phyloP scores from a whole-genome alignment of 2,329 filamentous ascomycete genomes.

The Ceratocystis variospora region DNA sequence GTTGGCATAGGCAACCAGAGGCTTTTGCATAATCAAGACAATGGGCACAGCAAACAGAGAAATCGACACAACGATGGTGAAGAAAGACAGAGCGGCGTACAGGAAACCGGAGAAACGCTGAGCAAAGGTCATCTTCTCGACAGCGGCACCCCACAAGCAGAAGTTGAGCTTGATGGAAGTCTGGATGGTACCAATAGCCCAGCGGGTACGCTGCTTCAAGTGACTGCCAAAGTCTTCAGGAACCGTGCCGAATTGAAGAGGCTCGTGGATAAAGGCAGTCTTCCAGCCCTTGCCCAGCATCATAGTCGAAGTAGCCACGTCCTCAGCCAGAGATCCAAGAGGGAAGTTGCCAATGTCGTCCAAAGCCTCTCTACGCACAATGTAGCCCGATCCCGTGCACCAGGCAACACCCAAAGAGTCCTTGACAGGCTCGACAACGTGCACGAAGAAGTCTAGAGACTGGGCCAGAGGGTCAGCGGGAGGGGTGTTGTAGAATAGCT shows the following conservation, averaged over 20 bases:
- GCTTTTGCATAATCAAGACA: conserved; percentile 42
- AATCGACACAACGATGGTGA: conserved; percentile 40
- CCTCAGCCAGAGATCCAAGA: conserved; percentile 45
- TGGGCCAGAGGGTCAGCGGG: conserved; percentile 44
- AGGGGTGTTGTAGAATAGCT: conserved; percentile 51
- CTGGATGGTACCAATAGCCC: conserved; percentile 44
- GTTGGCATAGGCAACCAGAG: conserved; percentile 42
- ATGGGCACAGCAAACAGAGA: conserved; percentile 46
- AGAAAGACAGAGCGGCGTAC: conserved; percentile 41
- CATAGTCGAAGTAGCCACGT: conserved; percentile 44
- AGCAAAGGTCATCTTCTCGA: conserved; percentile 39
- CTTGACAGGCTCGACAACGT: conserved; percentile 38
- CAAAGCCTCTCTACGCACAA: conserved; percentile 44
- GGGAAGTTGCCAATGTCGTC: conserved; percentile 50
- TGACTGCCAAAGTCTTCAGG: conserved; percentile 43
- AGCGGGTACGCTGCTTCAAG: conserved; percentile 43
- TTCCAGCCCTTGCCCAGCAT: conserved; percentile 49
- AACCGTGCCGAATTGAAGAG: conserved; percentile 46
- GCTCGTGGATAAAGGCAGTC: conserved; percentile 46
- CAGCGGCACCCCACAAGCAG: conserved; percentile 40
- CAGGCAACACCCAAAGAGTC: conserved; percentile 43
- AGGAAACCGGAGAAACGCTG: conserved; percentile 47
- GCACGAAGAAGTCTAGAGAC: conserved; percentile 44
- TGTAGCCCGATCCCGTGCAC: conserved; percentile 51
- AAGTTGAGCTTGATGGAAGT: conserved; percentile 47